Evolutionary conservation across 2,329 filamentous ascomycete species (phyloP).

Genomic region (Trichoderma gracile): DNA sequence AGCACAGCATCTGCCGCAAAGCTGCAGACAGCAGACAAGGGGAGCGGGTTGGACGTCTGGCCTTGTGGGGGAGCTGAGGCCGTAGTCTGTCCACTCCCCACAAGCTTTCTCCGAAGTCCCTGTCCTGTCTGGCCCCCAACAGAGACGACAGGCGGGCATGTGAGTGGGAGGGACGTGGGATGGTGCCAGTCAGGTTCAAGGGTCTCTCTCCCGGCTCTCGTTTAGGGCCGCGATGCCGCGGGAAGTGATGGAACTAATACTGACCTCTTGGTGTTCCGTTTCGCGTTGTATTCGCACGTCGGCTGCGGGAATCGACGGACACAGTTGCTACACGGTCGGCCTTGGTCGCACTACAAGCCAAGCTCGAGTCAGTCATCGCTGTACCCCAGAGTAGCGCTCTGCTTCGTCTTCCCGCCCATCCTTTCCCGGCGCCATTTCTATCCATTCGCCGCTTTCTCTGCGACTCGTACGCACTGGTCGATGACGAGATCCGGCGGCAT

Average conservation of each 20-base stretch:
- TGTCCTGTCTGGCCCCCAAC: constrained; percentile 16
- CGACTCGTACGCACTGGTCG: background rate
- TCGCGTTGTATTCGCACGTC: constrained; percentile 47
- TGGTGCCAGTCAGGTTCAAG: constrained; percentile 7
- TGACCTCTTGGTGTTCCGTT: constrained; percentile 24
- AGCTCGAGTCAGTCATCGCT: constrained; percentile 15
- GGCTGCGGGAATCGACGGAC: constrained; percentile 54
- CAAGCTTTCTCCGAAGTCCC: constrained; percentile 18
- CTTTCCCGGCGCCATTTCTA: background rate
- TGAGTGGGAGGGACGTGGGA: constrained; percentile 7
- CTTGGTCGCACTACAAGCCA: constrained; percentile 51
- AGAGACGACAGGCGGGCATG: background rate
- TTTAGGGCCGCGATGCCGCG: background rate
- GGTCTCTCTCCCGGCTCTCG: background rate
- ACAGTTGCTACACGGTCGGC: constrained; percentile 56
- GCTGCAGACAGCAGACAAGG: background rate
- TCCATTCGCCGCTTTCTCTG: background rate
- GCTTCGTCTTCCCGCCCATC: background rate
- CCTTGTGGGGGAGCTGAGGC: constrained; percentile 24
- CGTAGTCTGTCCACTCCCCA: constrained; percentile 23
- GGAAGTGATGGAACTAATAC: background rate
- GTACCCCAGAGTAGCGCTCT: background rate
- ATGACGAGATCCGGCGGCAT: background rate
- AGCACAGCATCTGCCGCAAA: background rate
- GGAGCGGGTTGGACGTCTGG: constrained; percentile 15